A percentile compares a stretch with the other conserved stretches of the same genome.
These are phyloP conservation scores for Synchytrium microbalum DNA, from an alignment of 371 early-diverging fungal genomes.

Conservation along the genomic window DNA sequence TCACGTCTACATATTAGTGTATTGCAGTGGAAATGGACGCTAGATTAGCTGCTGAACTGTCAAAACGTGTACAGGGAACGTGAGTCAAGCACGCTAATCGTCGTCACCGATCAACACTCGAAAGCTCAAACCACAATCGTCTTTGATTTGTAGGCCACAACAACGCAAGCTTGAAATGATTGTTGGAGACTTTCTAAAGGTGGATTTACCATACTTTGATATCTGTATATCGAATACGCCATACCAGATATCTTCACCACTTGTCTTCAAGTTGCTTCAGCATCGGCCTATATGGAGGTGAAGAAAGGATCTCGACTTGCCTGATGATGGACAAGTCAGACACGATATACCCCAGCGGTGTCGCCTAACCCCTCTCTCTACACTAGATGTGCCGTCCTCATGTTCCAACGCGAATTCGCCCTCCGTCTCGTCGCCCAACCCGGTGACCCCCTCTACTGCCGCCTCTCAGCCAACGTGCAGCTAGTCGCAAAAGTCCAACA, in stretches of 20 bases:
- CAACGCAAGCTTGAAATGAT: constrained; percentile 89
- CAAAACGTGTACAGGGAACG: constrained; percentile 95
- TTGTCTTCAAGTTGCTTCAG: constrained; percentile 93
- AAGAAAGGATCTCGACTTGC: not conserved
- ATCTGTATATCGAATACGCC: constrained; percentile 99
- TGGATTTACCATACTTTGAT: constrained; percentile 97
- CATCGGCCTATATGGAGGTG: constrained; percentile 87
- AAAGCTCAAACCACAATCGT: too few relatives aligned
- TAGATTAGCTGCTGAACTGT: constrained; percentile 94
- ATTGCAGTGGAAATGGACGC: constrained; percentile 97
- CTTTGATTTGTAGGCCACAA: constrained; percentile 56
- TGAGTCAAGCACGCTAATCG: constrained; percentile 35
- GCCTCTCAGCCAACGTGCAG: constrained; percentile 97
- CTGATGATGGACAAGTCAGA: not conserved
- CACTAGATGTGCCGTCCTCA: constrained; percentile 81
- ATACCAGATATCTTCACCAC: constrained; percentile 96
- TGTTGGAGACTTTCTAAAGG: constrained; percentile 97
- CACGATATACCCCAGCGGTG: not conserved
- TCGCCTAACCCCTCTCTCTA: not conserved
- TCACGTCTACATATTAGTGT: constrained; percentile 9
- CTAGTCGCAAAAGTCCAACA: constrained; percentile 93
- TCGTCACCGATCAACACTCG: too few relatives aligned
- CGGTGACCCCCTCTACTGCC: constrained; percentile 90
- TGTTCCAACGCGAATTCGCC: constrained; percentile 99
- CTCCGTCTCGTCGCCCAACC: constrained; percentile 94